Conservation (phyloP, 2,329 filamentous ascomycete genomes). For the Cladophialophora yegresii region DNA sequence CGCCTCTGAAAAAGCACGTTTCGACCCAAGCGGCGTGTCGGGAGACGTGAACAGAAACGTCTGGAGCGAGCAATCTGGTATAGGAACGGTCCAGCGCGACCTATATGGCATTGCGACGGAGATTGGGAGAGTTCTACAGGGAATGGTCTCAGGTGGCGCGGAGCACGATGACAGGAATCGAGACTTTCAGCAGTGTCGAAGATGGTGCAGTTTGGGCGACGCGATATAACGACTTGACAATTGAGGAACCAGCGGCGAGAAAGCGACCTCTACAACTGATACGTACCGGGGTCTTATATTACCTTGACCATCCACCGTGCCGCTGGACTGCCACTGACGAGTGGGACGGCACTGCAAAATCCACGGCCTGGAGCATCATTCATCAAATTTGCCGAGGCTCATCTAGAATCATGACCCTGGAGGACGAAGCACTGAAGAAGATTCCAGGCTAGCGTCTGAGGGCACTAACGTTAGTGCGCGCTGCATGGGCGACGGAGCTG, state of each 20-base stretch:
- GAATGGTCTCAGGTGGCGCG: background rate
- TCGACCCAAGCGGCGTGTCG: conserved; percentile 42
- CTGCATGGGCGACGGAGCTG: background rate
- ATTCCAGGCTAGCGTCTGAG: background rate
- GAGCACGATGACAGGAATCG: background rate
- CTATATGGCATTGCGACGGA: conserved; percentile 49
- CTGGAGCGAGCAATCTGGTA: conserved; percentile 48
- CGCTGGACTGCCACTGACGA: background rate
- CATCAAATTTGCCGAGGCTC: background rate
- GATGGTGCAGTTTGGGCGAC: background rate
- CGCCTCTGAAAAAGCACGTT: conserved; percentile 59
- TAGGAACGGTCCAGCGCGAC: conserved; percentile 46
- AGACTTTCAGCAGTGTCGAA: background rate
- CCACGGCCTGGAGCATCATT: background rate
- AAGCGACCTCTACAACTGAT: background rate
- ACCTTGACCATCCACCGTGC: background rate
- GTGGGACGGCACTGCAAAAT: background rate
- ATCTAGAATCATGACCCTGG: background rate
- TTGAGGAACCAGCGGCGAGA: background rate
- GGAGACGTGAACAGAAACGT: conserved; percentile 52
- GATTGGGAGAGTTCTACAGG: background rate
- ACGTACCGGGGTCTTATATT: background rate
- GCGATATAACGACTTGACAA: background rate
- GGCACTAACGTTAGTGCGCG: too few species aligned
- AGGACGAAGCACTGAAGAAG: background rate